Evolutionary conservation across 768 basidiomycete genomes (phyloP), one percentile per base, ranked within the genome.

Genomic region (Tylopilus subfusipes): DNA sequence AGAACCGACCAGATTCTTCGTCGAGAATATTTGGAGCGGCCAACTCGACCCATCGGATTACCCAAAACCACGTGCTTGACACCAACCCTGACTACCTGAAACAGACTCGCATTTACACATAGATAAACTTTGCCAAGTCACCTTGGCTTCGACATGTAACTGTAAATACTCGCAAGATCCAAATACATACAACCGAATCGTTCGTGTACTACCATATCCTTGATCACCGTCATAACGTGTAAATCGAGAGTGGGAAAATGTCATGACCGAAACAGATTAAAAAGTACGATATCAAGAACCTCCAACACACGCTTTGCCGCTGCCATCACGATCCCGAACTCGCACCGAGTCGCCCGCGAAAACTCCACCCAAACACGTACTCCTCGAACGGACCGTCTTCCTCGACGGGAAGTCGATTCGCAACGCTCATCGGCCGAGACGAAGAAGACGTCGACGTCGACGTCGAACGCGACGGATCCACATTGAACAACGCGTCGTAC

Each of bases 381-480:
- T 65, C 64, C 2, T 66, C 64, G 19, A 60, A 57, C 42, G 38
- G 7, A 11, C 40, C 33, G 7, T 65, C 64, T 30, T 67, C 65
- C 0, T 66, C 57, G 9, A 64, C 42, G 0, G 63, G 65, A 42
- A 68, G 36, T 19, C 66, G 65, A 16, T 44, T 55, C 48, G 52
- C 27, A 19, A 67, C 33, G 11, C 62, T 50, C 48, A 51, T 44
- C 24, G 61, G 16, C 2, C 29, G 29, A 13, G 64, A 50, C 10
- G 36, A n/a, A 42, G 44, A 64, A 1, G 53, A 52, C 0, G 54
- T 56, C 19, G 61, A 54, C 0, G 56, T 57, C n/a, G 64, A 54
- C 19, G 62, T 56, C 50, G 64, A 64, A 13, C 53, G 65, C 6
- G 64, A 56, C 29, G 48, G 13, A 19, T 64, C 55, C 33, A 33